Percentiles rank a stretch among this genome's conserved stretches.
phyloP scores from a whole-genome alignment of 73 alveolate species.

The Diophrys sp. region DNA sequence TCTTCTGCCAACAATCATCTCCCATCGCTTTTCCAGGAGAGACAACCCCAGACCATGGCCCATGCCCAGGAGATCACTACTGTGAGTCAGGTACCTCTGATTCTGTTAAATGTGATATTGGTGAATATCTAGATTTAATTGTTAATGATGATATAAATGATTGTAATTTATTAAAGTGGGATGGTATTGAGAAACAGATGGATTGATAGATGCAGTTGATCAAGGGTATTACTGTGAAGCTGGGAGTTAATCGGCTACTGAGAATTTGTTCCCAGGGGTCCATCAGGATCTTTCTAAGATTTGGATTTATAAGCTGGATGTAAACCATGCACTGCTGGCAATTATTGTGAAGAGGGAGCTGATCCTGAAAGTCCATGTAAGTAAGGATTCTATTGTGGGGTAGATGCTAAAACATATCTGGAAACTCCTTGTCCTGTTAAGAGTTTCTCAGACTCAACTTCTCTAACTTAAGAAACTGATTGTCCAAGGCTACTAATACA shows the following conservation, averaged over 20 bases:
- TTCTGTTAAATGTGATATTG: constrained; percentile 38
- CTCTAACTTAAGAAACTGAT: no score
- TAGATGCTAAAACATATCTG: no score
- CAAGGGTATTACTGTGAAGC: constrained; percentile 62
- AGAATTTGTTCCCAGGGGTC: no score
- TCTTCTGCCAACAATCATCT: constrained; percentile 55
- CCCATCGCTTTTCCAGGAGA: no score
- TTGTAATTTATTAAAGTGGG: constrained; percentile 54
- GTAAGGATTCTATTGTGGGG: no score
- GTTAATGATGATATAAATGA: constrained; percentile 20
- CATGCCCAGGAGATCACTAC: constrained; percentile 42
- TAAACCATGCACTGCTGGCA: no score
- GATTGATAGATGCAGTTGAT: constrained; percentile 25
- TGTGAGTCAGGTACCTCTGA: constrained; percentile 56
- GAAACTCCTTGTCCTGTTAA: no score
- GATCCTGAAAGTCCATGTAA: no score
- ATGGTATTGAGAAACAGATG: constrained; percentile 35
- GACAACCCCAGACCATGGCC: constrained; percentile 53
- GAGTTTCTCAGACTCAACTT: no score
- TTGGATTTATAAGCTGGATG: no score
- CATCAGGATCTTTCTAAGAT: no score
- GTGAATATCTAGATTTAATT: constrained; percentile 5
- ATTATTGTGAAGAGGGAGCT: no score
- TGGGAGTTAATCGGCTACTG: neutral
- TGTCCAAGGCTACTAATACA: constrained; percentile 40